Base-by-base conservation (phyloP, 2,329 filamentous ascomycete genomes). In the Phialophora macrospora region DNA sequence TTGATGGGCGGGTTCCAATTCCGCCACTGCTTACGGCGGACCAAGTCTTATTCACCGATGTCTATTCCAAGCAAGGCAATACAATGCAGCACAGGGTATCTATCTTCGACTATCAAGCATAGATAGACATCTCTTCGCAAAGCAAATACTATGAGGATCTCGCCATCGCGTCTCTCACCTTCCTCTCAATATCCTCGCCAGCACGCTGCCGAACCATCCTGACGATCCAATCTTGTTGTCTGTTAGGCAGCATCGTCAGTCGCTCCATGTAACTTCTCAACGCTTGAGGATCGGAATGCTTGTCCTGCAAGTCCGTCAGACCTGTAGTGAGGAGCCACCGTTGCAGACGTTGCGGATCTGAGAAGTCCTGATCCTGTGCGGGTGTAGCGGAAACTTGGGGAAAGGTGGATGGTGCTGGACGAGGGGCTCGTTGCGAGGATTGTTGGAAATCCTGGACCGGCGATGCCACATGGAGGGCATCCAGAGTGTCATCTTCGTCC, bases 241-340 rank as follows among this genome's bases (percentile, higher is more conserved):
- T n/a, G 22, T 64, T 65, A 7, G 66, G 52, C 55, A 72, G 52
- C 24, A 56, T 63, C 56, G 60, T 68, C 48, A 72, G 64, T 14
- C 69, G 48, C 20, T 57, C 41, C 46, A 72, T 62, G 41, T 72
- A 72, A 3, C 52, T 14, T 38, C 46, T 49, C 52, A 71, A 55
- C 14, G 62, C 62, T 22, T 63, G 34, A 12, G 58, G 32, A n/a
- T 64, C 60, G 2, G 57, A 28, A n/a, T 49, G 56, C 14, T 62
- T 60, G 6, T 65, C 56, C 49, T 72, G 68, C 5, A 72, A 49
- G 26, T 70, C 68, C n/a, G 55, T 51, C 14, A 72, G 58, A 24
- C 72, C 72, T 1, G 66, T 66, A 20, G 68, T 69, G 20, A 73
- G 68, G 6, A 73, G 70, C 68, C 70, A 73, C 20, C 72, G 68